Evolutionary conservation across 73 alveolate species (phyloP).

Genomic region (Halteria grandinella): DNA sequence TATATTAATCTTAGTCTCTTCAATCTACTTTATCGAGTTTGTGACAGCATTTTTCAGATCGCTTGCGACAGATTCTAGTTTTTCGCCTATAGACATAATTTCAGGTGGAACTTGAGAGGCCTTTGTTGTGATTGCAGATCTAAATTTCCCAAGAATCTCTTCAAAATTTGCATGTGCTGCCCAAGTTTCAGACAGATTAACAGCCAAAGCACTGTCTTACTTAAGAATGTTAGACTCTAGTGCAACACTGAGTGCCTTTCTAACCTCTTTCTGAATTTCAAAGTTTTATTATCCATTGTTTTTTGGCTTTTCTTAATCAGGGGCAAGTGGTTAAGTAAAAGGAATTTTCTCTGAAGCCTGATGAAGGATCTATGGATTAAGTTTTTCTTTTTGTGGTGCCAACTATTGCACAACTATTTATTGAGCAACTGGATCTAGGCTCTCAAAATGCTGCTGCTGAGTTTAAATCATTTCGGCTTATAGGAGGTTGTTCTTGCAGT

Average conservation of each 20-base stretch:
- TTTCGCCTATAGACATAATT: conserved; percentile 6
- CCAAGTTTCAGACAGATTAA: conserved; percentile 44
- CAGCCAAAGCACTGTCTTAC: conserved; percentile 33
- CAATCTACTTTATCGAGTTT: conserved; percentile 23
- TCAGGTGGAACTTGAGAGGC: too few relatives aligned
- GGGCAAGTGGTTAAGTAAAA: neutral
- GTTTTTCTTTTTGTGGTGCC: neutral
- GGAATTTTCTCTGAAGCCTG: neutral
- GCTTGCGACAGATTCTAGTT: conserved; percentile 15
- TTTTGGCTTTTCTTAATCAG: neutral
- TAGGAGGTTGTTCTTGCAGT: conserved; percentile 40
- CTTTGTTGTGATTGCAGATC: neutral
- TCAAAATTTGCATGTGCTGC: conserved; percentile 5
- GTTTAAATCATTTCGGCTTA: too few relatives aligned
- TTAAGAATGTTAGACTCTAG: conserved; percentile 6
- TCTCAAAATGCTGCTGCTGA: too few relatives aligned
- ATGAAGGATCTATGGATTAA: neutral
- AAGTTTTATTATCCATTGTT: neutral
- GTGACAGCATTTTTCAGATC: conserved; percentile 36
- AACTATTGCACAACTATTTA: too few relatives aligned
- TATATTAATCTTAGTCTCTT: conserved; percentile 32
- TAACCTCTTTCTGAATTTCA: neutral
- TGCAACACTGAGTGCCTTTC: conserved; percentile 25
- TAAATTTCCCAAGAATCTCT: conserved; percentile 11
- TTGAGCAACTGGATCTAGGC: too few relatives aligned